A percentile compares a stretch with the other conserved stretches of the same genome.
These are phyloP conservation scores for Xylaria telfairii DNA, from an alignment of 495 filamentous ascomycete species.

Conservation along the genomic window DNA sequence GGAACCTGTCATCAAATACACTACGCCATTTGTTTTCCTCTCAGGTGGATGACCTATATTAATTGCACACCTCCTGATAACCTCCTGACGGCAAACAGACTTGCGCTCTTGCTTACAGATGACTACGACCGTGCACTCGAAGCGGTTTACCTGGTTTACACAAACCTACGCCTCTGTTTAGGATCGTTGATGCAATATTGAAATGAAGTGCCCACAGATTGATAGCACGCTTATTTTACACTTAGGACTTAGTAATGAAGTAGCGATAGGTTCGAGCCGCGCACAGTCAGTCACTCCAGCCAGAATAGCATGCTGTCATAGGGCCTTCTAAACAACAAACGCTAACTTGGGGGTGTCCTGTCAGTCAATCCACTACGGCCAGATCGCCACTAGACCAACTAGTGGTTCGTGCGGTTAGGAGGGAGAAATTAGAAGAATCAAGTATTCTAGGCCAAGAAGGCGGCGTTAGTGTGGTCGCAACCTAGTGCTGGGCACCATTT, in stretches of 20 bases:
- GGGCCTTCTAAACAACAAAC: not conserved
- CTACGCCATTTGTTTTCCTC: not conserved
- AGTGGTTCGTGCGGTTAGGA: not conserved
- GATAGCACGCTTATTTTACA: constrained; percentile 8
- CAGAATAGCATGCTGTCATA: not conserved
- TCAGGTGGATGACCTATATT: constrained; percentile 16
- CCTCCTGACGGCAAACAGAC: constrained; percentile 13
- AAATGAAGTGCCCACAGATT: not conserved
- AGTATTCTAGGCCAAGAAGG: not conserved
- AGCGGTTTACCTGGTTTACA: not conserved
- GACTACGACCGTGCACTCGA: not conserved
- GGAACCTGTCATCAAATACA: constrained; percentile 7
- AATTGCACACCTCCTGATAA: constrained; percentile 20
- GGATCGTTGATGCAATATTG: not conserved
- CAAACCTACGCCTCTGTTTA: not conserved
- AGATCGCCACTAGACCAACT: constrained; percentile 3
- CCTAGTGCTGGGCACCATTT: not conserved
- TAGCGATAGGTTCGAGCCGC: not conserved
- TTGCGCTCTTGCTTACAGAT: not conserved
- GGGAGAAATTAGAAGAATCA: not conserved
- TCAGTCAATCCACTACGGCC: not conserved
- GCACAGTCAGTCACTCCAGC: not conserved
- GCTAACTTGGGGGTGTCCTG: not conserved
- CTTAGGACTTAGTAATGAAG: not conserved
- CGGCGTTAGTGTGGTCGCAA: not conserved